Conservation (phyloP, 202 grass and related monocot genomes). For the Setaria italica region DNA sequence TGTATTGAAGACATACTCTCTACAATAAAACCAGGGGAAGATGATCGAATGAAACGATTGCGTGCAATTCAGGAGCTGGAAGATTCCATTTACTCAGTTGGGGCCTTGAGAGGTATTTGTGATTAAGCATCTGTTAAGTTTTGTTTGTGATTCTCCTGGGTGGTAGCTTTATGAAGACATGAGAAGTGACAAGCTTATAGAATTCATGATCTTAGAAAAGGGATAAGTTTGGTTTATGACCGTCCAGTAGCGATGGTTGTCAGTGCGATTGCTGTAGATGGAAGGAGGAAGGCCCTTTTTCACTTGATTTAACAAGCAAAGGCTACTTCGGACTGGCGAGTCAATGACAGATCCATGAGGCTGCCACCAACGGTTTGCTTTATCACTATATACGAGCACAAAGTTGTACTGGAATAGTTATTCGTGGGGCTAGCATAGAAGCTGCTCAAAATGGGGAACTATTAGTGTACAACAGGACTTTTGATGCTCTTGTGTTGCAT, state of each 20-base stretch:
- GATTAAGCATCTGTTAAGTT: constrained; percentile 13
- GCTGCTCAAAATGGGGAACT: neutral
- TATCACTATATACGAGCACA: neutral
- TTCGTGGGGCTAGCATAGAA: neutral
- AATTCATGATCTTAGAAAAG: neutral
- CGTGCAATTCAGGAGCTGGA: constrained; percentile 60
- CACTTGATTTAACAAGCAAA: neutral
- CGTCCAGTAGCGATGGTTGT: neutral
- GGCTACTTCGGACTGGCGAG: neutral
- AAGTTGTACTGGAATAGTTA: neutral
- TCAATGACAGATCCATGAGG: neutral
- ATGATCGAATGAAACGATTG: constrained; percentile 52
- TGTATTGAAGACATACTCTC: constrained; percentile 69
- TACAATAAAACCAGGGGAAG: constrained; percentile 64
- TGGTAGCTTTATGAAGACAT: neutral
- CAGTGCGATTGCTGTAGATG: neutral
- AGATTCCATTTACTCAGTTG: constrained; percentile 47
- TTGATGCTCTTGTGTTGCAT: neutral
- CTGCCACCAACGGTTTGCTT: neutral
- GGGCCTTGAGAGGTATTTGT: constrained; percentile 51
- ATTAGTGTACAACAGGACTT: neutral
- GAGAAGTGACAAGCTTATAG: neutral
- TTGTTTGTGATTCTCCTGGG: neutral
- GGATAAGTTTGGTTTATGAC: constrained; percentile 7
- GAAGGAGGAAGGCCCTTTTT: neutral